Conservation (phyloP, 1,284 basidiomycete species). For the Puccinia brachypodii region DNA sequence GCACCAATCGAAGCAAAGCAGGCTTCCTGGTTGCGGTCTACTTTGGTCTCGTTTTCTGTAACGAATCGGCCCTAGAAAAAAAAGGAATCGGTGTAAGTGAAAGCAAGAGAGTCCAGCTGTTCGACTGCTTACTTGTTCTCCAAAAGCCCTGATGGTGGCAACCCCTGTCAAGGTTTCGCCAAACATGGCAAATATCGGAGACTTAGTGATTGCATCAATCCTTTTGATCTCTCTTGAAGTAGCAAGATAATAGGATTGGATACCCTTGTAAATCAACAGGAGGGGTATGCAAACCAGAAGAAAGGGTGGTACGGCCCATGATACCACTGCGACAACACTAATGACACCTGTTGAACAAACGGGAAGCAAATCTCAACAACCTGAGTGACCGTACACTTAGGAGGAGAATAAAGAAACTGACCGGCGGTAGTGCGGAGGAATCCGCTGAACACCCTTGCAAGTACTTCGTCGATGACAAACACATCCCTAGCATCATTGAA, state of each 20-base stretch:
- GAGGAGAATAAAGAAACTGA: not conserved
- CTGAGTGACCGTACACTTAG: not conserved
- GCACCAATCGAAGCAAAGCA: conserved; percentile 71
- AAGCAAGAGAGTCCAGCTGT: not conserved
- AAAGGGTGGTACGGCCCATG: conserved; percentile 38
- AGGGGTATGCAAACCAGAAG: conserved; percentile 44
- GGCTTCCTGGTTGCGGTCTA: conserved; percentile 75
- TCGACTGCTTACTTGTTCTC: conserved; percentile 51
- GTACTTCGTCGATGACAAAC: conserved; percentile 45
- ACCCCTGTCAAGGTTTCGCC: conserved; percentile 79
- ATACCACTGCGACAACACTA: conserved; percentile 24
- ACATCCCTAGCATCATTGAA: conserved; percentile 21
- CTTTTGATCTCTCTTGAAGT: conserved; percentile 90
- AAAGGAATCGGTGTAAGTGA: not conserved
- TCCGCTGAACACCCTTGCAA: conserved; percentile 30
- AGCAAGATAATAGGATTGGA: conserved; percentile 75
- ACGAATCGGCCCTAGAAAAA: conserved; percentile 66
- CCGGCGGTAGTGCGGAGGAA: conserved; percentile 41
- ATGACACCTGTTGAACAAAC: conserved; percentile 17
- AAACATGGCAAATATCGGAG: conserved; percentile 77
- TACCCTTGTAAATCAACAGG: conserved; percentile 37
- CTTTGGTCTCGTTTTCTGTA: conserved; percentile 71
- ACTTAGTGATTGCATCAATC: conserved; percentile 82
- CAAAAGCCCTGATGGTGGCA: conserved; percentile 72
- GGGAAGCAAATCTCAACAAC: not conserved